Conservation (phyloP, 176 grass and related monocot genomes). For the Carex kokanica region DNA sequence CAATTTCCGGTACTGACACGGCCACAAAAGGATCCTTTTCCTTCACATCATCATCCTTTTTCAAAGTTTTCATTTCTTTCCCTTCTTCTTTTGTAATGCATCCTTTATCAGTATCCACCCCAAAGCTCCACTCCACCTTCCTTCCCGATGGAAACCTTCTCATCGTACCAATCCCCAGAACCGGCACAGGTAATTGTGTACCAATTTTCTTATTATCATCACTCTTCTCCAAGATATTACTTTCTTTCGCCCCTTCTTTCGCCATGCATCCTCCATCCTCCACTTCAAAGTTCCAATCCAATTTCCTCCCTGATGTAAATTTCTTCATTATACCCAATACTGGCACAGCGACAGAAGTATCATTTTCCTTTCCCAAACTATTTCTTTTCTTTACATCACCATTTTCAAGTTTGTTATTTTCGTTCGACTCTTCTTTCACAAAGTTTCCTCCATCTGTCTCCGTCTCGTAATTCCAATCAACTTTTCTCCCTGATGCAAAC, state of each 20-base stretch:
- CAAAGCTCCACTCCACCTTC: slow-evolving; percentile 42
- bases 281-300: slow-evolving; percentile 46
- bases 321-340: slow-evolving; percentile 46
- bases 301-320: slow-evolving; percentile 51
- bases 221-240: not conserved
- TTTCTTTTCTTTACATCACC: not conserved
- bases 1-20: slow-evolving; percentile 34
- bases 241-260: not conserved
- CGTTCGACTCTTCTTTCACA: not conserved
- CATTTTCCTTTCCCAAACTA: slow-evolving; percentile 6
- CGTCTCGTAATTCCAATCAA: slow-evolving; percentile 43
- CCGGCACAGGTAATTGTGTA: not conserved
- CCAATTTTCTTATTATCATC: not conserved
- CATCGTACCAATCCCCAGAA: slow-evolving; percentile 52
- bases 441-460: slow-evolving; percentile 22
- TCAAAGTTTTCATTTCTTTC: not conserved
- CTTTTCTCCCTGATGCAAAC: slow-evolving; percentile 54
- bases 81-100: not conserved
- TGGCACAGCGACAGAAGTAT: not conserved
- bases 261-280: slow-evolving; percentile 6
- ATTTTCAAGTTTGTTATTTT: not conserved
- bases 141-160: slow-evolving; percentile 59
- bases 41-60: not conserved
- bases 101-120: slow-evolving; percentile 30
- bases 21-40: not conserved